Evolutionary conservation across 2,329 filamentous ascomycete species (phyloP), one percentile per base, ranked within the genome.

Genomic region (Ophiostoma sp.): DNA sequence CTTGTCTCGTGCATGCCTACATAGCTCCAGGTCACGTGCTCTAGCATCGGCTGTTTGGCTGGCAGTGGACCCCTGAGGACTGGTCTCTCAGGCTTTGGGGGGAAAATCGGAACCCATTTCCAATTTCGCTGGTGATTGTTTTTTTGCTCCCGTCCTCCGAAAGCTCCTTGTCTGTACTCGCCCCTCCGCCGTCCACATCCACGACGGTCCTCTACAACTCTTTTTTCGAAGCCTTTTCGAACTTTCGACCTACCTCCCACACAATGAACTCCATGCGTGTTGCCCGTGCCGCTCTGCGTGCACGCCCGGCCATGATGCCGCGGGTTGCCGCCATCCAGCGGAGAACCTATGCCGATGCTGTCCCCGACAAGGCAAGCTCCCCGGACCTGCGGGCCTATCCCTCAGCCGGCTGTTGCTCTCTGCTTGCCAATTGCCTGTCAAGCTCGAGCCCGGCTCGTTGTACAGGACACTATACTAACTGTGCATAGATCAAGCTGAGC

Each of bases 191-290:
- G 23, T 36, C 36, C 39, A 64, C 60, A 62, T 52, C 70, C 57
- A 69, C 66, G 67, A 69, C 65, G 60, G 68, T 36, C 36, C 33
- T 39, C 60, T 6, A 36, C 62, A 35, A 41, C 52, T 27, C 57
- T 31, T 20, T 57, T n/a, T 8, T 20, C 33, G n/a, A 39, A 39
- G 3, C 44, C 15, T 48, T n/a, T 15, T 41, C 39, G 10, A 15
- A 41, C 48, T 2, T 20, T n/a, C 44, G 17, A 52, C 20, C 31
- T 23, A 57, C 5, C 7, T 48, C 57, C 27, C 41, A 15, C 85
- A 88, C 82, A 84, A 98, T 98, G 94, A 97, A 93, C 89, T 91
- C 93, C 82, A 84, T 97, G 84, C 93, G 94, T 83, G 86, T 97
- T 83, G 92, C 93, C 85, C 91, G 94, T 83, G 88, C 89, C 82